Evolutionary conservation across 116 monocot species (phyloP), one percentile per base, ranked within the genome.

Genomic region (Zostera marina): DNA sequence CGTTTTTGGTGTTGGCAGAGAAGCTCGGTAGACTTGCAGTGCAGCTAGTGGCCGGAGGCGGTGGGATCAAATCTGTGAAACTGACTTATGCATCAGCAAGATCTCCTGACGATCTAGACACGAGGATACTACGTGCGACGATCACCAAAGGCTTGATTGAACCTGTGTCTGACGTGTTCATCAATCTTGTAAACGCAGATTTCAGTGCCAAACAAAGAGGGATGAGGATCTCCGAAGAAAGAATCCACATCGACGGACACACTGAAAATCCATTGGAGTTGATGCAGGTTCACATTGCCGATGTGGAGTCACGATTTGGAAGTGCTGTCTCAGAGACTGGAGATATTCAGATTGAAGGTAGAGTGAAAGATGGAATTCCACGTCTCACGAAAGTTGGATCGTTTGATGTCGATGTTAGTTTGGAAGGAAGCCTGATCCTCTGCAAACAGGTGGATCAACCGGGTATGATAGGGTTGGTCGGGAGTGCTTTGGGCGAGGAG

Each of bases 361-460:
- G 68, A 11, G 75, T 82, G 43, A 78, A 78, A 52, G 74, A 75
- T 43, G 78, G 82, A 12, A 51, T 82, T 9, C 78, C 82, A 1
- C 75, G 72, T 32, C 56, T 82, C 9, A 78, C 78, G 0, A 61
- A 72, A 45, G 64, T 78, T 0, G 82, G 82, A 4, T 82, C 82
- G 1, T 82, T 75, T 52, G 55, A 69, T 14, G 75, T 82, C 0
- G 75, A 78, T 22, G 78, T 82, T 14, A 75, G 78, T 56, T 61
- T 82, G 63, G 82, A 82, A 55, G 82, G 82, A 11, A 78, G 66
- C 65, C 39, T 82, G 12, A 78, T 82, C 9, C 63, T 82, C 9
- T 82, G 82, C 69, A 55, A 78, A 61, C 82, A 78, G 56, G 72
- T 82, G 0, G 82, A 82, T 52, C 82, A 82, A 63, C 82, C 82